Conservation (phyloP, 1,139 yeast genomes). For the Wickerhamomyces sp. region DNA sequence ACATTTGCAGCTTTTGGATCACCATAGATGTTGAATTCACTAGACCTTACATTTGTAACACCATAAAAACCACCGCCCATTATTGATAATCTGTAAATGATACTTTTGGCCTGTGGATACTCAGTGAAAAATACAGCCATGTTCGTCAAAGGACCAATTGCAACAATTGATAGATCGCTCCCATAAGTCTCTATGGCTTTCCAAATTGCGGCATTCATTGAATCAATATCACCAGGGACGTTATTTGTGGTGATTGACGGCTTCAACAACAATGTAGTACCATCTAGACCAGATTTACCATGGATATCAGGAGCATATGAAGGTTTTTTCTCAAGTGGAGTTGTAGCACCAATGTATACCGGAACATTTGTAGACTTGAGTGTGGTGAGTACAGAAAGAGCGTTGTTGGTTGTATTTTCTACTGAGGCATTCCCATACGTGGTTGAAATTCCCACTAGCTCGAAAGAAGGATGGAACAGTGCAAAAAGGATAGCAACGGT, state of each 20-base stretch:
- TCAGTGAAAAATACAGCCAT: conserved; percentile 46
- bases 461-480: conserved; percentile 51
- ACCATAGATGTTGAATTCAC: conserved; percentile 76
- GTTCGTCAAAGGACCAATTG: conserved; percentile 75
- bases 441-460: conserved; percentile 71
- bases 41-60: conserved; percentile 33
- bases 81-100: conserved; percentile 49
- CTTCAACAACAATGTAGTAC: conserved; percentile 52
- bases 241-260: conserved; percentile 35
- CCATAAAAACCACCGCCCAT: conserved; percentile 75
- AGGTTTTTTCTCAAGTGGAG: conserved; percentile 49
- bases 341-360: conserved; percentile 61
- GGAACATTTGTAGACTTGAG: conserved; percentile 43
- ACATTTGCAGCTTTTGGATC: conserved; percentile 73
- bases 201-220: conserved; percentile 55
- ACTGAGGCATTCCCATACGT: conserved; percentile 79
- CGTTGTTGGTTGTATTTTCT: conserved; percentile 61
- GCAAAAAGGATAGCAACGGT: conserved; percentile 71
- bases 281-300: conserved; percentile 74
- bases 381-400: conserved; percentile 62
- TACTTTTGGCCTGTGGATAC: conserved; percentile 45
- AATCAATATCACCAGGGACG: conserved; percentile 27
- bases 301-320: conserved; percentile 61
- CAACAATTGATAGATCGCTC: conserved; percentile 50
- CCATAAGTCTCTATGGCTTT: conserved; percentile 39